Conservation (phyloP, 1,139 yeast species). For the Geotrichum europaeum region DNA sequence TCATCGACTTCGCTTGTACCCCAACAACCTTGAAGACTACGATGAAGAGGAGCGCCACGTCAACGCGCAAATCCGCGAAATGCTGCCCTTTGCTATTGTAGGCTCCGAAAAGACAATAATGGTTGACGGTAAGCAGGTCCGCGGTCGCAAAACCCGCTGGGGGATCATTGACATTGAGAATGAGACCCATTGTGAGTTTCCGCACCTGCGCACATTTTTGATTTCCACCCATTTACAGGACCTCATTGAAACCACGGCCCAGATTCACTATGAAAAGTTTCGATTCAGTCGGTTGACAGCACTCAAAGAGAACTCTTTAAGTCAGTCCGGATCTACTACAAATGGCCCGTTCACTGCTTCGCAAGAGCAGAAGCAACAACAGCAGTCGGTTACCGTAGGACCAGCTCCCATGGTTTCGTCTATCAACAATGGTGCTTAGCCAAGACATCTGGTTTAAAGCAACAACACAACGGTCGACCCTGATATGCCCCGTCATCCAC, state of each 20-base stretch:
- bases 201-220: slow-evolving; percentile 84
- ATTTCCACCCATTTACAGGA: slow-evolving; percentile 95
- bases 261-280: slow-evolving; percentile 85
- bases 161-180: slow-evolving; percentile 84
- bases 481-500: too few relatives aligned
- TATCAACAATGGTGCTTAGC: too few relatives aligned
- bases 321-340: too few relatives aligned
- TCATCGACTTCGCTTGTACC: slow-evolving; percentile 75
- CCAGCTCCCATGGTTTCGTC: too few relatives aligned
- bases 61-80: slow-evolving; percentile 44
- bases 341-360: too few relatives aligned
- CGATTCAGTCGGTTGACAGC: slow-evolving; percentile 92
- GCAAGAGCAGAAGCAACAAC: too few relatives aligned
- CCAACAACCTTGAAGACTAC: slow-evolving; percentile 79
- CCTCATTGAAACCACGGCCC: slow-evolving; percentile 85
- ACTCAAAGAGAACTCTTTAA: slow-evolving; percentile 72
- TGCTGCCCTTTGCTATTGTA: slow-evolving; percentile 87
- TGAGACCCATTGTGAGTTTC: slow-evolving; percentile 91
- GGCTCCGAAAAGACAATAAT: slow-evolving; percentile 79
- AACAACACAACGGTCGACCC: too few relatives aligned
- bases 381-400: too few relatives aligned
- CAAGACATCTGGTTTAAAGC: too few relatives aligned
- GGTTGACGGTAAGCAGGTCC: slow-evolving; percentile 61
- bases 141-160: slow-evolving; percentile 93
- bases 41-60: slow-evolving; percentile 46